Evolutionary conservation across 352 stramenopile species (phyloP), one percentile per base, ranked within the genome.

Genomic region (Pythium dissimile): DNA sequence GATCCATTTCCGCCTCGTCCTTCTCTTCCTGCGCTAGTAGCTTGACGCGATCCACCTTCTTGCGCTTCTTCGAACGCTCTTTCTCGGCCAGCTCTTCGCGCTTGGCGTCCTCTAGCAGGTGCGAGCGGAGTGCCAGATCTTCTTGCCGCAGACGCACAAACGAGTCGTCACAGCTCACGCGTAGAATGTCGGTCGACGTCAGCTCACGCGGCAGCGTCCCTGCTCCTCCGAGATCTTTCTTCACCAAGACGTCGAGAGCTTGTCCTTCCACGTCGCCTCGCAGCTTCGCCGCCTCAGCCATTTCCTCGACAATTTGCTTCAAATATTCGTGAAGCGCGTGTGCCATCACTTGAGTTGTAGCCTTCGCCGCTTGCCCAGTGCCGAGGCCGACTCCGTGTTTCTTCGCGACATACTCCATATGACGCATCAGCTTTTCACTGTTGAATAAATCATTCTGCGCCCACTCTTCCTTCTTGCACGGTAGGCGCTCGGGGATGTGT

Each of bases 221-320:
- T 4, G 53, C 9, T 38, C 59, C 50, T 54, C 52, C 47, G 32
- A 67, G 20, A 12, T 77, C 72, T 23, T 62, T 72, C 45, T 80
- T 81, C 37, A 79, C 66, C 27, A 88, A 46, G 21, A 71, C 57
- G 9, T 85, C 77, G 0, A 92, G 57, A 2, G 75, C 54, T 28
- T 85, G 75, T 2, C 69, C 76, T 18, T 69, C 62, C 6, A 54
- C 58, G 53, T 95, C 81, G 9, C 80, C 67, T 11, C 85, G 83
- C 39, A 93, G 81, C 53, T 90, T 91, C 1, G 85, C 72, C 18
- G 88, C 65, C 28, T 91, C 75, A 12, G 92, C 85, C 81, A 95
- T 91, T 55, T 95, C 85, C 53, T 95, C 85, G 1, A 93, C 76
- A 6, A 86, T 74, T 67, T 95, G 85, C 62, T 92, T 93, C 23